Conservation (phyloP, 768 basidiomycete genomes). For the Rhodocollybia butyracea region DNA sequence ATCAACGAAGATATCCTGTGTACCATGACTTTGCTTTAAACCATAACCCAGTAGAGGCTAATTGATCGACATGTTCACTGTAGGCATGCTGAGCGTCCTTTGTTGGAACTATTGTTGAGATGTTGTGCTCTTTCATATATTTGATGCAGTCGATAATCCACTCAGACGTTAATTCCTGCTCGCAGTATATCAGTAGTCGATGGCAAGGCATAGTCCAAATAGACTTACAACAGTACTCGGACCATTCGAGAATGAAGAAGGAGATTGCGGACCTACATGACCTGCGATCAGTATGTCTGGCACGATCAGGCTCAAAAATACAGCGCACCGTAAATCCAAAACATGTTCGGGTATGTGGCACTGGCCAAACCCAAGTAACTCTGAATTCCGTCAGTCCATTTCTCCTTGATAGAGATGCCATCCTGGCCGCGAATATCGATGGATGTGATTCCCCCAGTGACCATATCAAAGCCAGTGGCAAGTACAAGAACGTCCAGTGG, state of each 20-base stretch:
- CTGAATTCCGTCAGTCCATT: slow-evolving; percentile 3
- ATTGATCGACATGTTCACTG: not conserved
- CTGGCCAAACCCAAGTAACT: slow-evolving; percentile 14
- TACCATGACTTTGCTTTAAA: slow-evolving; percentile 12
- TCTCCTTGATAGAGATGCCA: not conserved
- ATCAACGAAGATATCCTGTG: slow-evolving; percentile 9
- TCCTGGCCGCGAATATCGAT: slow-evolving; percentile 2
- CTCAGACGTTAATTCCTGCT: slow-evolving; percentile 22
- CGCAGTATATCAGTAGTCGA: not conserved
- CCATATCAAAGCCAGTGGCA: too few species aligned
- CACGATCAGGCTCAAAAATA: too few species aligned
- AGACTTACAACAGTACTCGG: slow-evolving; percentile 12
- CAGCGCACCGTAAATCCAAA: slow-evolving; percentile 13
- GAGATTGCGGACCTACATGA: too few species aligned
- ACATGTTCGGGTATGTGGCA: slow-evolving; percentile 14
- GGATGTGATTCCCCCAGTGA: not conserved
- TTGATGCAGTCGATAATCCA: slow-evolving; percentile 21
- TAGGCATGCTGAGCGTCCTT: not conserved
- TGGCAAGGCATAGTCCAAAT: not conserved
- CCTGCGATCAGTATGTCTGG: too few species aligned
- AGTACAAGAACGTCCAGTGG: too few species aligned
- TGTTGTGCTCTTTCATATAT: slow-evolving; percentile 12
- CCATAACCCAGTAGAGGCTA: not conserved
- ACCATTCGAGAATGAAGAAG: slow-evolving; percentile 12
- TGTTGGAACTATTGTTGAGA: not conserved